These are phyloP conservation scores for Coemansia sp. DNA, from an alignment of 192 early-diverging fungal species.

Conservation along the genomic window DNA sequence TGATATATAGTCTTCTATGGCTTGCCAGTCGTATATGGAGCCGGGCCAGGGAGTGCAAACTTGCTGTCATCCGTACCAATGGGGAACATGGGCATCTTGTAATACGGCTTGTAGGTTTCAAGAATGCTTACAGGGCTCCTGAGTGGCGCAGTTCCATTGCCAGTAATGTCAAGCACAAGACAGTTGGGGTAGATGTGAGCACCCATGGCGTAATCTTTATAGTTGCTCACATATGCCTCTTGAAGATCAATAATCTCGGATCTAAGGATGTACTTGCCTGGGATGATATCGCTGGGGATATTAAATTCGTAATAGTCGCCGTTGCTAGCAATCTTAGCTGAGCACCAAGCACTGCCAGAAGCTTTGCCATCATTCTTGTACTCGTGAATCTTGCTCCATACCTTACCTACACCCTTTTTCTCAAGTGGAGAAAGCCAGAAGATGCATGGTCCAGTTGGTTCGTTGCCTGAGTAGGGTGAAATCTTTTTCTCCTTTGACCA, in stretches of 20 bases:
- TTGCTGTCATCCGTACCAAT: neutral
- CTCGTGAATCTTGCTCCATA: constrained; percentile 4
- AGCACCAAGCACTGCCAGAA: neutral
- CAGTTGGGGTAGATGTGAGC: neutral
- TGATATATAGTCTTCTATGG: neutral
- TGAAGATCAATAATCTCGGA: neutral
- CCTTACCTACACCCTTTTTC: neutral
- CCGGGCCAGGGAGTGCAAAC: neutral
- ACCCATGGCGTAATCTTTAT: neutral
- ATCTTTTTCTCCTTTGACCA: neutral
- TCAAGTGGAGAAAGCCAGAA: neutral
- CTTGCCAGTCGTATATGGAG: neutral
- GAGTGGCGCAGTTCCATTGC: neutral
- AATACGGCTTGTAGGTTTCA: neutral
- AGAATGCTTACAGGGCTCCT: neutral
- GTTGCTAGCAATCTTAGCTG: neutral
- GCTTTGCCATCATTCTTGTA: neutral
- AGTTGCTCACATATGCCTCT: neutral
- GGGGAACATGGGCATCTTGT: neutral
- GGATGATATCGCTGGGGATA: neutral
- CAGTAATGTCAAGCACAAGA: neutral
- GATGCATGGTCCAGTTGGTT: neutral
- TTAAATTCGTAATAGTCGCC: neutral
- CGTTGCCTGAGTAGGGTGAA: neutral
- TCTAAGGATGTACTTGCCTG: neutral